These are phyloP conservation scores for Aureobasidium lini DNA, from an alignment of 2,329 filamentous ascomycete genomes.

Conservation along the genomic window DNA sequence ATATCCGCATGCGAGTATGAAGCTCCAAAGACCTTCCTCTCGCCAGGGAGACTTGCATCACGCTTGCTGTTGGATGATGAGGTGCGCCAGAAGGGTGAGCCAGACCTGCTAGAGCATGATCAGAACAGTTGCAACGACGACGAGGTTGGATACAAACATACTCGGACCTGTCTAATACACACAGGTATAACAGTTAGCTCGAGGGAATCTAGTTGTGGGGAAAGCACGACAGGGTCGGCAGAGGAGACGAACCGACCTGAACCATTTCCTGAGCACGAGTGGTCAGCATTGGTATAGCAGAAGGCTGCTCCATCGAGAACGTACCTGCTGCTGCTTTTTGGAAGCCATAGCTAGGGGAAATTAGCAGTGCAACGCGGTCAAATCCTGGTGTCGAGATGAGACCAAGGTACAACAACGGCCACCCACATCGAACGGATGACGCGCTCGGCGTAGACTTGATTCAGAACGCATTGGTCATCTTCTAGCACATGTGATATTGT, in stretches of 20 bases:
- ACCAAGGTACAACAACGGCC: slow-evolving; percentile 6
- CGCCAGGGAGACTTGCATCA: slow-evolving; percentile 51
- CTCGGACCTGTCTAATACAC: slow-evolving; percentile 29
- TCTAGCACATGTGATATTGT: no score
- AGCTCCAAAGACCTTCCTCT: slow-evolving; percentile 78
- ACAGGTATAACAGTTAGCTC: slow-evolving; percentile 10
- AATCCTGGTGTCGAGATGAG: background rate
- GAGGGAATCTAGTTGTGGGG: slow-evolving; percentile 5
- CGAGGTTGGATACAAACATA: slow-evolving; percentile 18
- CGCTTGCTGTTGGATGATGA: slow-evolving; percentile 45
- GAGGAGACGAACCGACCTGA: slow-evolving; percentile 79
- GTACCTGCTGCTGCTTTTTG: slow-evolving; percentile 35
- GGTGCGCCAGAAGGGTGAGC: slow-evolving; percentile 80
- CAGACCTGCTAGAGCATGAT: slow-evolving; percentile 50
- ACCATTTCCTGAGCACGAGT: slow-evolving; percentile 82
- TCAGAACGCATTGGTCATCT: background rate
- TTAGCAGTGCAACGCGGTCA: background rate
- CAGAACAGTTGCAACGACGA: background rate
- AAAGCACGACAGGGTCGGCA: slow-evolving; percentile 9
- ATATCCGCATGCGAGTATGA: slow-evolving; percentile 96
- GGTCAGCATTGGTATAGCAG: slow-evolving; percentile 20
- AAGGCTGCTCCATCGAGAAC: background rate
- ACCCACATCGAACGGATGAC: slow-evolving; percentile 4
- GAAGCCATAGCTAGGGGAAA: slow-evolving; percentile 31
- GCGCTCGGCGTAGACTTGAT: background rate